These are phyloP conservation scores for Dionaea muscipula DNA, from an alignment of 179 eudicot species.

Conservation along the genomic window DNA sequence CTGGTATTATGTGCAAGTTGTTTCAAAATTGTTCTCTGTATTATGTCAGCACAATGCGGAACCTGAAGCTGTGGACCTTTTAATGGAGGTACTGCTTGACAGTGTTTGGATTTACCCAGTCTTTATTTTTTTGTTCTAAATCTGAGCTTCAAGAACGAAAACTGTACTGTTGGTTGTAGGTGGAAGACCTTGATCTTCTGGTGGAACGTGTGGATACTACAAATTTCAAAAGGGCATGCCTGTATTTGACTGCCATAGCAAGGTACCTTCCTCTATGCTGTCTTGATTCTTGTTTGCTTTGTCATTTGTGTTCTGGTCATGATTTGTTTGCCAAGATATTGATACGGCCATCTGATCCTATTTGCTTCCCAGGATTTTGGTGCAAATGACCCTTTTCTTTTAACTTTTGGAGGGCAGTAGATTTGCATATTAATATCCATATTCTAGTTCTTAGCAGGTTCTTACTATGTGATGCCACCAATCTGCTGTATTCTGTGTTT, in stretches of 20 bases:
- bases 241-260: slow-evolving; percentile 70
- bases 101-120: not conserved
- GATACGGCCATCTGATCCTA: too few species aligned
- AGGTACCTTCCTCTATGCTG: slow-evolving; percentile 30
- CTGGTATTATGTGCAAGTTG: not conserved
- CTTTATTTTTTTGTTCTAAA: slow-evolving; percentile 2
- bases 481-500: too few species aligned
- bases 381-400: too few species aligned
- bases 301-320: not conserved
- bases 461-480: too few species aligned
- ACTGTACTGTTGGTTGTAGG: slow-evolving; percentile 25
- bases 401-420: too few species aligned
- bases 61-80: slow-evolving; percentile 95
- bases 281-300: not conserved
- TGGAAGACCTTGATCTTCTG: slow-evolving; percentile 75
- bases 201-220: slow-evolving; percentile 59
- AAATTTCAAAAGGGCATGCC: slow-evolving; percentile 67
- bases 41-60: slow-evolving; percentile 94
- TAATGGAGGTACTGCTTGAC: slow-evolving; percentile 65
- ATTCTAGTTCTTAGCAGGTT: too few species aligned
- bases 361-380: too few species aligned
- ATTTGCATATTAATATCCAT: too few species aligned
- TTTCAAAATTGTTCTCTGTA: slow-evolving; percentile 7
- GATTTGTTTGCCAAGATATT: too few species aligned
- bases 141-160: slow-evolving; percentile 7